Percentiles rank a stretch among this genome's conserved stretches.
phyloP scores from a whole-genome alignment of 148 eudicot genomes.

The Tetragonia tetragonoides region DNA sequence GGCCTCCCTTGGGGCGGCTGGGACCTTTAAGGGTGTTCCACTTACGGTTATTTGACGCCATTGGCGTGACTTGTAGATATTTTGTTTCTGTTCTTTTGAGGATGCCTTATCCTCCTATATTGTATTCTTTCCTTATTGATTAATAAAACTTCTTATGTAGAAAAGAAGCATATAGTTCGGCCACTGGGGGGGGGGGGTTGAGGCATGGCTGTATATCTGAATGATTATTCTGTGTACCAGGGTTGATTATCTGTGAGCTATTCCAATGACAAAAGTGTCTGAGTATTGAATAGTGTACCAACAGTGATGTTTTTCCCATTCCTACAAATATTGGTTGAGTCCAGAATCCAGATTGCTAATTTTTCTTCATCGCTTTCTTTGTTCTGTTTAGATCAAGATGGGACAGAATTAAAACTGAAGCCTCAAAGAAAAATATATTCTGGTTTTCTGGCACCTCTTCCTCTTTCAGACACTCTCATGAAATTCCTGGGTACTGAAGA shows the following conservation, averaged over 20 bases:
- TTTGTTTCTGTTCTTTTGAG: too few species aligned
- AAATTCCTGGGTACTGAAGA: constrained; percentile 92
- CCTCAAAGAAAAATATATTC: constrained; percentile 54
- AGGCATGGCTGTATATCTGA: background rate
- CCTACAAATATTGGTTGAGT: background rate
- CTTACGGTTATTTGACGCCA: too few species aligned
- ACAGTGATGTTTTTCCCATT: background rate
- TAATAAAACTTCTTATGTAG: too few species aligned
- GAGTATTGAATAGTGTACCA: background rate
- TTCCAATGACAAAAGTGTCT: background rate
- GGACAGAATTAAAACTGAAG: constrained; percentile 50
- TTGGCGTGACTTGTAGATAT: too few species aligned
- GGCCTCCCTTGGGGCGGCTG: too few species aligned
- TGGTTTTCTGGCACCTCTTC: constrained; percentile 66
- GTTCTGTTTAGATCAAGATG: constrained; percentile 44
- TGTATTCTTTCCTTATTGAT: too few species aligned
- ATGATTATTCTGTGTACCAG: too few species aligned
- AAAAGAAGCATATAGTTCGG: too few species aligned
- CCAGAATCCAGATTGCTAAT: background rate
- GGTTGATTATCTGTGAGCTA: too few species aligned
- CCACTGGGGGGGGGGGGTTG: too few species aligned
- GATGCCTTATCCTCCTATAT: too few species aligned
- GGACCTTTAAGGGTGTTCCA: too few species aligned
- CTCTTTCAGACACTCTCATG: constrained; percentile 69
- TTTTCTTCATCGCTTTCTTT: background rate